Evolutionary conservation across 495 filamentous ascomycete genomes (phyloP).

Genomic region (Penicillium pulvis): DNA sequence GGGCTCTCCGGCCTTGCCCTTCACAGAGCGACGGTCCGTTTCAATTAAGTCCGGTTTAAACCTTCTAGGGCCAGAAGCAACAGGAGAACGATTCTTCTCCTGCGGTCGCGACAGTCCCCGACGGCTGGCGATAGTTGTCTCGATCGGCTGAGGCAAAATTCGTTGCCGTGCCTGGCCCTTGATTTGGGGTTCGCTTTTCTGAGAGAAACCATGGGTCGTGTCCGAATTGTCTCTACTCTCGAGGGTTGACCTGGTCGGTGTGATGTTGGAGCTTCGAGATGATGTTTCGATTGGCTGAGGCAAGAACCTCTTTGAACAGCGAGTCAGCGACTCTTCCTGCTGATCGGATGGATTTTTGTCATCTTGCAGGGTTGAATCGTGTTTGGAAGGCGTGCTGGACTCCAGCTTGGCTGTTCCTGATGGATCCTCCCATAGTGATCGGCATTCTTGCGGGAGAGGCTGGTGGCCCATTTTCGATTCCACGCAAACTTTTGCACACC

Average conservation of each 20-base stretch:
- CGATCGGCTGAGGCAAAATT: constrained; percentile 33
- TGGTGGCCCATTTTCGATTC: constrained; percentile 11
- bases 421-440: background rate
- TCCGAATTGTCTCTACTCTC: constrained; percentile 3
- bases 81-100: constrained; percentile 13
- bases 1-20: constrained; percentile 25
- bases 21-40: constrained; percentile 52
- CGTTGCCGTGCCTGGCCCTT: constrained; percentile 13
- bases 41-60: constrained; percentile 63
- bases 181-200: constrained; percentile 18
- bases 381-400: background rate
- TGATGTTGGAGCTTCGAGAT: constrained; percentile 54
- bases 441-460: constrained; percentile 3
- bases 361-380: background rate
- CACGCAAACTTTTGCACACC: background rate
- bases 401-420: constrained; percentile 1
- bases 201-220: background rate
- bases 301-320: constrained; percentile 39
- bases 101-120: constrained; percentile 10
- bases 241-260: constrained; percentile 26
- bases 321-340: background rate
- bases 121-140: constrained; percentile 30
- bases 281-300: constrained; percentile 72
- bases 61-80: constrained; percentile 35
- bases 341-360: background rate